Percentiles rank a stretch among this genome's conserved stretches.
Conservation (phyloP, 306 rosid genomes). For the Begonia masoniana region DNA sequence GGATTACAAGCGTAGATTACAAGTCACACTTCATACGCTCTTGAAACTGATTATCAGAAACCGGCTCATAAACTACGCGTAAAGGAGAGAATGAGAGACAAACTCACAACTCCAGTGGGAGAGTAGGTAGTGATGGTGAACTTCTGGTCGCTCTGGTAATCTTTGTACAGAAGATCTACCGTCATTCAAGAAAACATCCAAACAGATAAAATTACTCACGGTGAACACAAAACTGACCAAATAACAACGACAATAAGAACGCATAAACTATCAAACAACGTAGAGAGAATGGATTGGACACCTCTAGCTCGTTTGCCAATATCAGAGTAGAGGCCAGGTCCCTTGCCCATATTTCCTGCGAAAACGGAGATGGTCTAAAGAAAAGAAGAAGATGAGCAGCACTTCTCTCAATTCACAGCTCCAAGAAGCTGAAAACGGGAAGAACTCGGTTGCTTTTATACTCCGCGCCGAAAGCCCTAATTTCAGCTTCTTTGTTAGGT, state of each 20-base stretch:
- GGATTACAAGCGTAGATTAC: too few species aligned
- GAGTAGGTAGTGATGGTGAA: conserved; percentile 82
- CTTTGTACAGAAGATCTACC: conserved; percentile 79
- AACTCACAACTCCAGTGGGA: conserved; percentile 74
- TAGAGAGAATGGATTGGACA: conserved; percentile 15
- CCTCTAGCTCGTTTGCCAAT: conserved; percentile 84
- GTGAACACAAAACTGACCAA: background rate
- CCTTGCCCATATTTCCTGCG: conserved; percentile 45
- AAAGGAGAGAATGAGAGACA: background rate
- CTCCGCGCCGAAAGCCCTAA: conserved; percentile 25
- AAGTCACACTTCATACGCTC: too few species aligned
- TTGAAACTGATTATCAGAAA: too few species aligned
- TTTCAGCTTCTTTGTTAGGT: background rate
- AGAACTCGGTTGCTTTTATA: background rate
- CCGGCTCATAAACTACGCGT: too few species aligned
- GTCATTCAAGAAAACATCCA: background rate
- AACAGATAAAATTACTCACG: background rate
- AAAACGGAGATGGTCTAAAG: conserved; percentile 17
- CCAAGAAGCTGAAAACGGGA: conserved; percentile 8
- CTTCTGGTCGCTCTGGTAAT: conserved; percentile 86
- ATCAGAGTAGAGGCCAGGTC: conserved; percentile 92
- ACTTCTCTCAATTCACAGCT: conserved; percentile 2
- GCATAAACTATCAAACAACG: background rate
- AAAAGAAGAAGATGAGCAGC: background rate
- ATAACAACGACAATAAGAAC: background rate